phyloP scores from a whole-genome alignment of 306 rosid genomes.

The Notholithocarpus densiflorus region DNA sequence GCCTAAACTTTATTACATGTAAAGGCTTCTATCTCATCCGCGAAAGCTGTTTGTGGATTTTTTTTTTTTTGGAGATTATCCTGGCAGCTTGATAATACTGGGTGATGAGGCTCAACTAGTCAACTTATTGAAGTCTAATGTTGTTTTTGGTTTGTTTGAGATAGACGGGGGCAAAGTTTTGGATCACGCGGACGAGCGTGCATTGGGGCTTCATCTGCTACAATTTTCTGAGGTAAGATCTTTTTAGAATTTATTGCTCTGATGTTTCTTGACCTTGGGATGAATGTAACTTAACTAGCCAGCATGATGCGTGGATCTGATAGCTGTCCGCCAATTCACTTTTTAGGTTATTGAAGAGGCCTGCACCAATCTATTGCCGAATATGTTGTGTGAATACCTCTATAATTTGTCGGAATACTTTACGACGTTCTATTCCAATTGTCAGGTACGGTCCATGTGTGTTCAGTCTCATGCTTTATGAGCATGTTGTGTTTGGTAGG shows the following conservation, averaged over 20 bases:
- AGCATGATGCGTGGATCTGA: background rate
- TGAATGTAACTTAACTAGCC: background rate
- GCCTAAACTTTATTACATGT: background rate
- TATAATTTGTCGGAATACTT: slow-evolving; percentile 79
- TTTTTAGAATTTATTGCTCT: slow-evolving; percentile 2
- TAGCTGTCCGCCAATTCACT: background rate
- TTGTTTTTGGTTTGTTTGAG: slow-evolving; percentile 3
- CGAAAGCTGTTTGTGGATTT: background rate
- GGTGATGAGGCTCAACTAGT: background rate
- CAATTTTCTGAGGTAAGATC: slow-evolving; percentile 83
- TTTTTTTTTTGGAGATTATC: background rate
- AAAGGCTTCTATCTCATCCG: background rate
- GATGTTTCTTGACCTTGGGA: slow-evolving; percentile 5
- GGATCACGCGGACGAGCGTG: slow-evolving; percentile 78
- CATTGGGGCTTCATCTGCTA: slow-evolving; percentile 76
- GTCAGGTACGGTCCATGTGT: slow-evolving; percentile 56
- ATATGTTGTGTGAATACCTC: slow-evolving; percentile 80
- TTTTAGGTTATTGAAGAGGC: slow-evolving; percentile 89
- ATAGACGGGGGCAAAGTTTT: slow-evolving; percentile 59
- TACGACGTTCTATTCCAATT: slow-evolving; percentile 73
- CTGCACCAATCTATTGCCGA: slow-evolving; percentile 76
- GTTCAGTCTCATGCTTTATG: slow-evolving; percentile 2
- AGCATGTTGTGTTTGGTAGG: background rate
- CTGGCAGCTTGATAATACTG: too few relatives aligned
- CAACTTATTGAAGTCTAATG: slow-evolving; percentile 8